Evolutionary conservation across 495 filamentous ascomycete species (phyloP).

Genomic region (Annulohypoxylon bovei): DNA sequence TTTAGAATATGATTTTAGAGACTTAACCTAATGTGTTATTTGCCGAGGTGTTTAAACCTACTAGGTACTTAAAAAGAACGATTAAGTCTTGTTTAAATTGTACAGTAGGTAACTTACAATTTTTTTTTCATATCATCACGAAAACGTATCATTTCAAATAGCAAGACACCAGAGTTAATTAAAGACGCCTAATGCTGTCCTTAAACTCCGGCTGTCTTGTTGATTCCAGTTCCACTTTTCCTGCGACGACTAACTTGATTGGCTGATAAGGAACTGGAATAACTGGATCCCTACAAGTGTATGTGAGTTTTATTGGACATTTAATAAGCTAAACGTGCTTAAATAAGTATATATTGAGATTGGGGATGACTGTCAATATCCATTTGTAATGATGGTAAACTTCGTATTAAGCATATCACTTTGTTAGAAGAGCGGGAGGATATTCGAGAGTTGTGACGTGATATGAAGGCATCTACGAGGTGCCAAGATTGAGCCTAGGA

Average conservation of each 20-base stretch:
- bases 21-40: neutral
- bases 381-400: neutral
- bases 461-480: neutral
- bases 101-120: neutral
- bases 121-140: too few relatives aligned
- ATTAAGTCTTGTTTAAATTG: neutral
- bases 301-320: too few relatives aligned
- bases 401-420: neutral
- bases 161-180: neutral
- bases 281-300: neutral
- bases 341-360: neutral
- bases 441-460: neutral
- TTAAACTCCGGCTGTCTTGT: neutral
- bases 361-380: neutral
- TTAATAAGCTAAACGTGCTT: too few relatives aligned
- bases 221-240: constrained; percentile 1
- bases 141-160: neutral
- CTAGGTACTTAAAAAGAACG: neutral
- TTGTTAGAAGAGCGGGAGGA: neutral
- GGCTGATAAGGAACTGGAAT: neutral
- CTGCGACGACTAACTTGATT: neutral
- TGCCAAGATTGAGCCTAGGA: neutral
- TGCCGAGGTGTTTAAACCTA: neutral
- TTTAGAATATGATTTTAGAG: neutral
- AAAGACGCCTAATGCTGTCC: neutral